Evolutionary conservation across 768 basidiomycete genomes (phyloP).

Genomic region (Lactifluus pinguis): DNA sequence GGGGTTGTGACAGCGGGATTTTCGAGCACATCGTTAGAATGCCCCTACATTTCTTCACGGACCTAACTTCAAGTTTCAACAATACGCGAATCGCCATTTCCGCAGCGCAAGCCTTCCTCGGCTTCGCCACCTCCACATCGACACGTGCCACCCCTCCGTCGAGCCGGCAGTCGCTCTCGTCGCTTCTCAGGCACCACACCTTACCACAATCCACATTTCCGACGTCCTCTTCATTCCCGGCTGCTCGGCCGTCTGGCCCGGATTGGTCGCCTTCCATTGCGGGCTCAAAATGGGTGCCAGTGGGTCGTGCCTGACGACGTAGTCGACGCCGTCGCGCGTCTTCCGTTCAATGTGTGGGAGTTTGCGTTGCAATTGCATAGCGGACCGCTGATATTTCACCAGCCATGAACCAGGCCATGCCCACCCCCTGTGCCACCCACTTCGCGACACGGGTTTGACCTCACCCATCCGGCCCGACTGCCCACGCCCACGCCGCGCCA

Average conservation of each 20-base stretch:
- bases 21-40: constrained; percentile 1
- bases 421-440: no score
- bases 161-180: constrained; percentile 2
- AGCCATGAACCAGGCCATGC: no score
- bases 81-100: constrained; percentile 1
- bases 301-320: constrained; percentile 1
- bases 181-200: not conserved
- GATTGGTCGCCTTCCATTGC: constrained; percentile 15
- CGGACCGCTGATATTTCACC: not conserved
- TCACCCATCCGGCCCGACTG: no score
- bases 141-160: not conserved
- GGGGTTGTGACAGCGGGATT: not conserved
- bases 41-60: constrained; percentile 1
- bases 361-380: constrained; percentile 6
- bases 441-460: no score
- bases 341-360: constrained; percentile 4
- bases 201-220: constrained; percentile 3
- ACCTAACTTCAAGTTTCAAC: constrained; percentile 6
- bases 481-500: no score
- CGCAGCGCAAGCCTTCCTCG: not conserved
- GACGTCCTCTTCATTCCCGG: constrained; percentile 11
- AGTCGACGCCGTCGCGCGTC: not conserved
- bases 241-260: constrained; percentile 9
- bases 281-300: constrained; percentile 2
- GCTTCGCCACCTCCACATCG: constrained; percentile 9